Conservation (phyloP, 495 filamentous ascomycete genomes). For the Tuber melanosporum region DNA sequence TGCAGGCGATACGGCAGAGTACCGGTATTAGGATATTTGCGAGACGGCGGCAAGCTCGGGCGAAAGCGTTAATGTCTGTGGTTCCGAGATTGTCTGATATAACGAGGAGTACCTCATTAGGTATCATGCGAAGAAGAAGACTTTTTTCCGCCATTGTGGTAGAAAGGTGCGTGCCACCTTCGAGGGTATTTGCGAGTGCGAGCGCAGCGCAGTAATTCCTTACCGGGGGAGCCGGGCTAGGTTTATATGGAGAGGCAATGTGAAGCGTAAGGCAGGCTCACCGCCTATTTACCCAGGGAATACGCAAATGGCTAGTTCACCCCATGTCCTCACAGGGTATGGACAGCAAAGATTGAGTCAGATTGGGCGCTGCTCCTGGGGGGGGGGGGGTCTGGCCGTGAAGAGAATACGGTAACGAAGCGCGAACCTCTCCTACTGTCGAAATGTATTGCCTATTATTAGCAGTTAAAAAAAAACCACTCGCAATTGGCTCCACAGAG, state of each 20-base stretch:
- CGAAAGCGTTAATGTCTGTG: background rate
- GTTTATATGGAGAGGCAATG: background rate
- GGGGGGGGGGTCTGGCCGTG: background rate
- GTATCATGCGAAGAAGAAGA: slow-evolving; percentile 1
- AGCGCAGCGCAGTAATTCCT: background rate
- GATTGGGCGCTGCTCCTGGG: background rate
- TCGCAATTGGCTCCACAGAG: background rate
- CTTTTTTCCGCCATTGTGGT: background rate
- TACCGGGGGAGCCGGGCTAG: background rate
- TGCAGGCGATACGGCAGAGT: background rate
- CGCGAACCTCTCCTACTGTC: background rate
- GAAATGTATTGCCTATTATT: background rate
- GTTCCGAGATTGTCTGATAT: background rate
- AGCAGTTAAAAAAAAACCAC: background rate
- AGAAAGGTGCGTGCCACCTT: background rate
- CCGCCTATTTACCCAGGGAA: background rate
- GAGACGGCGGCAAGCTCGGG: background rate
- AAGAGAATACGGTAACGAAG: background rate
- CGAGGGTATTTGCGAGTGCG: background rate
- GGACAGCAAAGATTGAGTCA: background rate
- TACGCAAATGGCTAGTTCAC: background rate
- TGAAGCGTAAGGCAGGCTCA: background rate
- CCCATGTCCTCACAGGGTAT: background rate
- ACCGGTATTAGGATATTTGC: background rate
- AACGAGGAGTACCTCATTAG: background rate